phyloP scores from a whole-genome alignment of 805 yeast species.

The Monosporozyma unispora region DNA sequence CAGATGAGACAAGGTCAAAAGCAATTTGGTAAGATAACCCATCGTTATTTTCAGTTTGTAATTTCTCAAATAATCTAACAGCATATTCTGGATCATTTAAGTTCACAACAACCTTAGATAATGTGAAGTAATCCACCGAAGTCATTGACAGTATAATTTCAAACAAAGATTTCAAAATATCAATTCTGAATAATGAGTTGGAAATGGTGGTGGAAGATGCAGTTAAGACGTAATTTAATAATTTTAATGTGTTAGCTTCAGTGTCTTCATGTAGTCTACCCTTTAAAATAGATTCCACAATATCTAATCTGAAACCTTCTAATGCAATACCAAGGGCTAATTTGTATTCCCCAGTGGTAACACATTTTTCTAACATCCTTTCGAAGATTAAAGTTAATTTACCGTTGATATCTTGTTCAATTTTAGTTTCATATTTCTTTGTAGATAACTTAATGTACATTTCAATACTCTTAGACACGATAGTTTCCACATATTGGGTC shows the following conservation, averaged over 20 bases:
- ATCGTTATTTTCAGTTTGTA: constrained; percentile 36
- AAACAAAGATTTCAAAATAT: constrained; percentile 56
- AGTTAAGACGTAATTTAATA: constrained; percentile 67
- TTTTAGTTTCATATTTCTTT: constrained; percentile 25
- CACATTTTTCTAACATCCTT: constrained; percentile 77
- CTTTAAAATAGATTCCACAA: constrained; percentile 52
- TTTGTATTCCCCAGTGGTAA: constrained; percentile 57
- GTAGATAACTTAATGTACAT: constrained; percentile 64
- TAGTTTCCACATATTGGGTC: constrained; percentile 86
- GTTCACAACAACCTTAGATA: constrained; percentile 81
- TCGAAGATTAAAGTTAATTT: constrained; percentile 68
- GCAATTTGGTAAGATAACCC: constrained; percentile 86
- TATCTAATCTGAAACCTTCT: constrained; percentile 80
- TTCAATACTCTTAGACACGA: constrained; percentile 87
- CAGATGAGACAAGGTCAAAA: constrained; percentile 85
- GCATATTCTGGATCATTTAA: constrained; percentile 72
- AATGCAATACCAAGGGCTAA: constrained; percentile 85
- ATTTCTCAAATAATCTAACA: constrained; percentile 51
- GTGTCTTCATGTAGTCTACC: constrained; percentile 32
- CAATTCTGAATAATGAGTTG: constrained; percentile 56
- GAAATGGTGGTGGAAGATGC: constrained; percentile 61
- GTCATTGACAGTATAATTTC: constrained; percentile 46
- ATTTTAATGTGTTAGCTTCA: constrained; percentile 45
- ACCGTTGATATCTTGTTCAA: constrained; percentile 39
- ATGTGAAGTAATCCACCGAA: constrained; percentile 71